Percentiles rank a stretch among this genome's conserved stretches.
Evolutionary conservation across 2,329 filamentous ascomycete species (phyloP).

Genomic region (Fusarium virguliforme): DNA sequence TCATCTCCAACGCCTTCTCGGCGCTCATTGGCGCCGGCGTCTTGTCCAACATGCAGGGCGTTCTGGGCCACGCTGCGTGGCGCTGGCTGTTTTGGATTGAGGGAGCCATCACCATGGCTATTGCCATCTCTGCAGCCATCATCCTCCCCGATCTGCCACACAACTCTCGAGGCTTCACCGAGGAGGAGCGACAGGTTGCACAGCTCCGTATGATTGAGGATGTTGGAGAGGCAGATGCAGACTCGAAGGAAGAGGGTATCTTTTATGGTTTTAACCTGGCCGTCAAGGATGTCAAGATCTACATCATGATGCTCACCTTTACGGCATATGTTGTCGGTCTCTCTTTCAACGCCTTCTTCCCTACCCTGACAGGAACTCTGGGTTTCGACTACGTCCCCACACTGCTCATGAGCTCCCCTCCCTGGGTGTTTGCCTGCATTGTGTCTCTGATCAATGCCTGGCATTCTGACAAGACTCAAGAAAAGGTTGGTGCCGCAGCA

Average conservation of each 20-base stretch:
- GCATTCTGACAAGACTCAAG: conserved; percentile 70
- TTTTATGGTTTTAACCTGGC: conserved; percentile 72
- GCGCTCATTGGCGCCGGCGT: conserved; percentile 73
- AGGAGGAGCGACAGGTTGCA: conserved; percentile 71
- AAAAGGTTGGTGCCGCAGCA: conserved; percentile 60
- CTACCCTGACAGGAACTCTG: conserved; percentile 67
- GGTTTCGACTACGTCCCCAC: conserved; percentile 69
- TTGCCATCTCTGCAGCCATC: conserved; percentile 64
- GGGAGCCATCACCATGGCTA: conserved; percentile 66
- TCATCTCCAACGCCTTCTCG: conserved; percentile 74
- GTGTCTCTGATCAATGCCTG: conserved; percentile 70
- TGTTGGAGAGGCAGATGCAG: conserved; percentile 70
- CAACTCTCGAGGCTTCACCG: conserved; percentile 72
- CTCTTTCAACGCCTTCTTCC: conserved; percentile 74
- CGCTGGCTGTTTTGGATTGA: conserved; percentile 75
- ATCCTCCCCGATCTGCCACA: conserved; percentile 70
- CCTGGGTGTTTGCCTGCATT: conserved; percentile 73
- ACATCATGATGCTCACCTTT: conserved; percentile 75
- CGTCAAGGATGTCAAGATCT: conserved; percentile 74
- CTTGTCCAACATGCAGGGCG: conserved; percentile 71
- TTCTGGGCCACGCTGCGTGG: conserved; percentile 71
- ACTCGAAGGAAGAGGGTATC: conserved; percentile 65
- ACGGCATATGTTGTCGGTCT: conserved; percentile 73
- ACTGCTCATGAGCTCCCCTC: conserved; percentile 70
- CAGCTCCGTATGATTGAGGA: conserved; percentile 72